Percentiles rank a stretch among this genome's conserved stretches.
Evolutionary conservation across 148 eudicot species (phyloP).

Genomic region (Chenopodium quinoa): DNA sequence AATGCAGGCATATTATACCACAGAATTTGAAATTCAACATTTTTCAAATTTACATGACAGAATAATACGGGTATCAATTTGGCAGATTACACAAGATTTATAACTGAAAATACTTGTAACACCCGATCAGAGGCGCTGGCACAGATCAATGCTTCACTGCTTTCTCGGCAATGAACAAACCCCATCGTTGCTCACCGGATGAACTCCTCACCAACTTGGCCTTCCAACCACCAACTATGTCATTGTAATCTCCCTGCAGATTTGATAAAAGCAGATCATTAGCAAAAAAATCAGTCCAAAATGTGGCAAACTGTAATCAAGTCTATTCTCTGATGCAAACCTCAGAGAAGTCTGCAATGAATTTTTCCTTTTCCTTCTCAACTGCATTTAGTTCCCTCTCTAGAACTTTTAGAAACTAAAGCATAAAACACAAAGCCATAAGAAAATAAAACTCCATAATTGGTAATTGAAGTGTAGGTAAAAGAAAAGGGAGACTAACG

Average conservation of each 20-base stretch:
- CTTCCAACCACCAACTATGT: slow-evolving; percentile 89
- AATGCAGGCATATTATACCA: not conserved
- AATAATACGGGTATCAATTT: not conserved
- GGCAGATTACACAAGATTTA: not conserved
- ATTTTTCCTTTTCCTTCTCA: slow-evolving; percentile 74
- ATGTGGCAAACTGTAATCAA: not conserved
- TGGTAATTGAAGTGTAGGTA: not conserved
- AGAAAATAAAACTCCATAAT: too few relatives aligned
- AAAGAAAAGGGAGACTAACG: not conserved
- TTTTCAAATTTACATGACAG: not conserved
- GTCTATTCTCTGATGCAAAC: slow-evolving; percentile 35
- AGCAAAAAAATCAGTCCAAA: not conserved
- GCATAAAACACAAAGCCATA: not conserved
- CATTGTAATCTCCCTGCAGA: slow-evolving; percentile 49
- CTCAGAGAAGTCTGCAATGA: slow-evolving; percentile 80
- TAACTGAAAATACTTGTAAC: not conserved
- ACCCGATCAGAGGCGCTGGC: not conserved
- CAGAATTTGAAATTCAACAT: not conserved
- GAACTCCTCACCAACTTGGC: slow-evolving; percentile 69
- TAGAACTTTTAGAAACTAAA: slow-evolving; percentile 73
- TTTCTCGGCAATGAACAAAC: slow-evolving; percentile 75
- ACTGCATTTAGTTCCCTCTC: slow-evolving; percentile 59
- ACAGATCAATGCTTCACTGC: slow-evolving; percentile 32
- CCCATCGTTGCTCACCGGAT: slow-evolving; percentile 93
- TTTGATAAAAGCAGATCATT: not conserved